Evolutionary conservation across 768 basidiomycete genomes (phyloP).

Genomic region (Boletellus ananas): DNA sequence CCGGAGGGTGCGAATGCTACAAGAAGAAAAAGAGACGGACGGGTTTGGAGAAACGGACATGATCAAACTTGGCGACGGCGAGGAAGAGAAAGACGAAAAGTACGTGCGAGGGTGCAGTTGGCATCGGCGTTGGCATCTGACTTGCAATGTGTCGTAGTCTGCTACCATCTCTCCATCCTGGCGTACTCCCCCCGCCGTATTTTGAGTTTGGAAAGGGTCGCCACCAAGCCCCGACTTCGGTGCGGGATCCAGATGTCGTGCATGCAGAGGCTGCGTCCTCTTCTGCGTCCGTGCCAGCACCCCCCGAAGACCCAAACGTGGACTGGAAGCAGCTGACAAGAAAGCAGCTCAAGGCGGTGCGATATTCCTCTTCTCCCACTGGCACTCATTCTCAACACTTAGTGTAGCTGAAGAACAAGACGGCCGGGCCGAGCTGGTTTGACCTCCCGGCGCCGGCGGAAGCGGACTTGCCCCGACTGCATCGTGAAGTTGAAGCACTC

Average conservation of each 20-base stretch:
- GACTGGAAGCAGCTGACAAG: conserved; percentile 70
- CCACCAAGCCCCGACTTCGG: conserved; percentile 40
- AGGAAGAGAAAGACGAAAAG: conserved; percentile 24
- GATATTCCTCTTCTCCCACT: conserved; percentile 11
- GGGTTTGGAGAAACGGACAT: conserved; percentile 50
- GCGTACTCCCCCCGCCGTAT: conserved; percentile 59
- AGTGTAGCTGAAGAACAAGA: conserved; percentile 59
- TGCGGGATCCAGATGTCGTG: conserved; percentile 63
- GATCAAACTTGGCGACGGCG: conserved; percentile 43
- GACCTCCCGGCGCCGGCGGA: conserved; percentile 81
- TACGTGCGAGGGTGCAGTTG: conserved; percentile 28
- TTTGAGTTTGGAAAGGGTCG: conserved; percentile 48
- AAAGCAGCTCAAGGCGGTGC: conserved; percentile 67
- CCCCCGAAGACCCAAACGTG: conserved; percentile 58
- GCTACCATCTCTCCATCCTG: conserved; percentile 64
- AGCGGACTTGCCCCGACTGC: conserved; percentile 70
- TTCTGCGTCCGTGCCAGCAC: conserved; percentile 47
- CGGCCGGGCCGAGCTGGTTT: conserved; percentile 82
- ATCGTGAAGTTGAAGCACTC: conserved; percentile 85
- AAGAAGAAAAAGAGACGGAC: conserved; percentile 20
- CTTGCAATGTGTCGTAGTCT: conserved; percentile 35
- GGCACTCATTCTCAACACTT: background rate
- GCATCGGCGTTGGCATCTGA: background rate
- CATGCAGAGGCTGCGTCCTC: conserved; percentile 49
- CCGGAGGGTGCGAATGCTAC: conserved; percentile 18